Evolutionary conservation across 208 protist genomes (phyloP), one percentile per base, ranked within the genome.

Genomic region (Trypanosoma brucei): DNA sequence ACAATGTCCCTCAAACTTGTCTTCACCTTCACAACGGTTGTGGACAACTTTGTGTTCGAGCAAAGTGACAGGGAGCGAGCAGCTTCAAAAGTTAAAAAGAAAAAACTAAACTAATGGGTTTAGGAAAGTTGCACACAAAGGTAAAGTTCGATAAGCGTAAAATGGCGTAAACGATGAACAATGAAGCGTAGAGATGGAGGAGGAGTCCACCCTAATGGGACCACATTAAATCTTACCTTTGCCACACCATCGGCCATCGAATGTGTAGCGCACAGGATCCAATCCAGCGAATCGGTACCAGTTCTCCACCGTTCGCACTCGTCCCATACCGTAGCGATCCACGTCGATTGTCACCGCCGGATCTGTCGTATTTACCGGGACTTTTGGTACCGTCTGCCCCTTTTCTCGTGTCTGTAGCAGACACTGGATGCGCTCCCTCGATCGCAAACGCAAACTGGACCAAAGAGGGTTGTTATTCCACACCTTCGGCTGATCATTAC

Each of bases 281-380:
- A 72, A 68, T 7, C 86, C 83, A 2, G 87, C 85, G 62, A 84
- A 93, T 1, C 51, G 46, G 65, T 93, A 96, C 78, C 84, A 96
- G 49, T 80, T 62, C 36, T 68, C 60, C 37, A 96, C 76, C 0
- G 63, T 77, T 2, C 87, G 83, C 46, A 70, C 44, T 34, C 59
- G 52, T 3, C 90, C 90, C 52, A 89, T 78, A 14, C 87, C 85
- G 62, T 87, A 96, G 33, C 85, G 83, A 22, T 88, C 79, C 30
- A 72, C 53, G 52, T 96, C 90, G 3, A 92, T 38, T n/a, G 82
- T 55, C 14, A 90, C 79, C 33, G 55, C 60, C 0, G 62, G 37
- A 7, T 72, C 59, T 14, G 56, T 3, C 13, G 61, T 78, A n/a
- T 80, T 59, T 3, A 49, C 39, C 6, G 74, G 78, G 22, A 82